These are phyloP conservation scores for Tolypocladium nubicola DNA, from an alignment of 2,329 filamentous ascomycete species.

Conservation along the genomic window DNA sequence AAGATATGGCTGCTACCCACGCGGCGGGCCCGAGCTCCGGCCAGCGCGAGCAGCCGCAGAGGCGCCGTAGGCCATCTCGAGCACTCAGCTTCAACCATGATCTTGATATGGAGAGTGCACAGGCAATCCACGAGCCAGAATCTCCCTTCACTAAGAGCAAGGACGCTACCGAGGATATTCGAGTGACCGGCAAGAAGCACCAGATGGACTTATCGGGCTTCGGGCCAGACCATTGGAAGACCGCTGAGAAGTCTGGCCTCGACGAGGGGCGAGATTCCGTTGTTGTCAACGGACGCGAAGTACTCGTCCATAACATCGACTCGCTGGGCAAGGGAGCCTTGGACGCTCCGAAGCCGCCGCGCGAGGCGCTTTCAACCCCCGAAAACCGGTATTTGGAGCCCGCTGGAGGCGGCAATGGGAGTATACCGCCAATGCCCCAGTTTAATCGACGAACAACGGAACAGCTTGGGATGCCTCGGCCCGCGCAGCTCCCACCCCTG, in stretches of 20 bases:
- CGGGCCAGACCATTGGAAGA: conserved; percentile 66
- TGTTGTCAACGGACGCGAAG: conserved; percentile 57
- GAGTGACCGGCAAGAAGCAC: conserved; percentile 42
- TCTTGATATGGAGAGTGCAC: conserved; percentile 30
- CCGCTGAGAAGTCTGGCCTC: conserved; percentile 47
- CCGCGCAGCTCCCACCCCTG: conserved; percentile 60
- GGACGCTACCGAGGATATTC: neutral
- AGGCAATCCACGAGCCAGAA: conserved; percentile 27
- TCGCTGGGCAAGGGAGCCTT: conserved; percentile 54
- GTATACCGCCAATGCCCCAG: conserved; percentile 38
- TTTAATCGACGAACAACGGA: conserved; percentile 51
- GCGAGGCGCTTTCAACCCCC: conserved; percentile 12
- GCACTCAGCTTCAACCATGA: conserved; percentile 64
- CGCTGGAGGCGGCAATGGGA: conserved; percentile 29
- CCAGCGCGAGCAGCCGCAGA: conserved; percentile 30
- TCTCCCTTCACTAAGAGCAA: neutral
- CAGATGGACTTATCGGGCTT: conserved; percentile 68
- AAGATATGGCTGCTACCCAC: conserved; percentile 16
- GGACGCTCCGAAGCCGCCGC: conserved; percentile 26
- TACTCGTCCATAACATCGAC: conserved; percentile 54
- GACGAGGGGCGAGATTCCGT: conserved; percentile 61
- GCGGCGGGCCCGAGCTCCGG: neutral
- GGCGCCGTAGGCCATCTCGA: conserved; percentile 9
- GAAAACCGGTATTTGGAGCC: conserved; percentile 21
- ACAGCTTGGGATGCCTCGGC: conserved; percentile 56